Conservation (phyloP, 2,329 filamentous ascomycete species). For the Cyclaneusma minus region DNA sequence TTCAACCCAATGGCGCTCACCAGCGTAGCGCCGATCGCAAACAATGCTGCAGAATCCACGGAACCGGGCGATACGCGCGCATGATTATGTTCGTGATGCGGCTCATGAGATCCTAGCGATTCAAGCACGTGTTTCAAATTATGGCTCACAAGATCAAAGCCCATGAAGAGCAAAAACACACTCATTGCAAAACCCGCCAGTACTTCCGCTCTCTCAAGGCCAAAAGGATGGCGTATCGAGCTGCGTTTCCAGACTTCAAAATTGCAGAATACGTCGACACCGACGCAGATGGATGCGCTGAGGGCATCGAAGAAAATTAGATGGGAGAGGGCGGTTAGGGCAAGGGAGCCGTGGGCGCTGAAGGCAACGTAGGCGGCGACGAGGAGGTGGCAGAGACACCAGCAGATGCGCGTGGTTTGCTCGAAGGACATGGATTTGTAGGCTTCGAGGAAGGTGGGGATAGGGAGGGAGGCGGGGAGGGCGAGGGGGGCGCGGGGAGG, state of each 20-base stretch:
- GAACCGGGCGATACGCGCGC: slow-evolving; percentile 56
- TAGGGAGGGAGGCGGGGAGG: slow-evolving; percentile 78
- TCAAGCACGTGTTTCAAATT: slow-evolving; percentile 89
- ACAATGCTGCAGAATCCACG: slow-evolving; percentile 65
- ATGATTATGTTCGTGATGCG: slow-evolving; percentile 56
- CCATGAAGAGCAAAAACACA: slow-evolving; percentile 92
- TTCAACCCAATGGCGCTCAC: slow-evolving; percentile 75
- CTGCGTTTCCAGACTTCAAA: slow-evolving; percentile 96
- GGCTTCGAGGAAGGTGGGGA: slow-evolving; percentile 79
- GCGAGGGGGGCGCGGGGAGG: slow-evolving; percentile 72
- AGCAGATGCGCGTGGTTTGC: slow-evolving; percentile 68
- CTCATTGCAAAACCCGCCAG: slow-evolving; percentile 93
- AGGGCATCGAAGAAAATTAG: slow-evolving; percentile 91
- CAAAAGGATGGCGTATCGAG: slow-evolving; percentile 86
- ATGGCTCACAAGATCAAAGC: slow-evolving; percentile 87
- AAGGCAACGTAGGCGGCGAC: slow-evolving; percentile 78
- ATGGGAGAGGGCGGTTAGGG: slow-evolving; percentile 83
- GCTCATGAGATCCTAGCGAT: slow-evolving; percentile 47
- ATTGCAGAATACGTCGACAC: slow-evolving; percentile 84
- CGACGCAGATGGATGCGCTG: slow-evolving; percentile 79
- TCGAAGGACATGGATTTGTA: slow-evolving; percentile 80
- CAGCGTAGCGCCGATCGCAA: slow-evolving; percentile 69
- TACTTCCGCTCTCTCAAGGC: slow-evolving; percentile 80
- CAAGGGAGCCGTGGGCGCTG: slow-evolving; percentile 70
- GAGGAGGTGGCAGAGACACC: slow-evolving; percentile 78